Evolutionary conservation across 352 stramenopile species (phyloP), one percentile per base, ranked within the genome.

Genomic region (Phytopythium oedochilum): DNA sequence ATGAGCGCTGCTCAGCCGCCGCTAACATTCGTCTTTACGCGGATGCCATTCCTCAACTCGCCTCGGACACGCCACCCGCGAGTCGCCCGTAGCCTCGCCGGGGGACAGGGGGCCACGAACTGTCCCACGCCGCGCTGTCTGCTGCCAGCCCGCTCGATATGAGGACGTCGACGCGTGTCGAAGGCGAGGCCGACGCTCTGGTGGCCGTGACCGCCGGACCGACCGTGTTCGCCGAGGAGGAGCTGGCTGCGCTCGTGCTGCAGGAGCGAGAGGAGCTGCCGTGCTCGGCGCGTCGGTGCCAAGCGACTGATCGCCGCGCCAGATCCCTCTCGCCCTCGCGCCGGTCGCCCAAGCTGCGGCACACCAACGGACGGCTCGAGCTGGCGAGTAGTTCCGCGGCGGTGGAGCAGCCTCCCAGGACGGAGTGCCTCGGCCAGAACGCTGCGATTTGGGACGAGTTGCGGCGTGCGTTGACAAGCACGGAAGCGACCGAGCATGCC

Each of bases 351-450:
- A 72, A 69, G 53, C 57, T 72, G 10, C 57, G 40, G 25, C 64
- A 72, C 57, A 72, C 64, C 26, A 72, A 72, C 31, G 60, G 60
- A 29, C 29, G 60, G 5, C 38, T 67, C n/a, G 36, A 66, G 34
- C 36, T n/a, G n/a, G n/a, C 43, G 22, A 28, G 5, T 8, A 26
- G 5, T 3, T 23, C 14, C 9, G 6, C 11, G 34, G 12, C 10
- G 34, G 14, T 39, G 17, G 34, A 46, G 22, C 39, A 46, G 11
- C 39, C 39, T 10, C 22, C 39, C 17, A 46, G 12, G 39, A 46
- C 39, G 22, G 22, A 22, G 39, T 28, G n/a, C n/a, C 18, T 23
- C 15, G 39, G 18, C 7, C 39, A 26, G 53, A 44, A 60, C 12
- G 52, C 53, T 9, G 17, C 35, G 17, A 12, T 55, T 3, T n/a